Conservation (phyloP, 2,329 filamentous ascomycete species). For the Metarhizium humberi region DNA sequence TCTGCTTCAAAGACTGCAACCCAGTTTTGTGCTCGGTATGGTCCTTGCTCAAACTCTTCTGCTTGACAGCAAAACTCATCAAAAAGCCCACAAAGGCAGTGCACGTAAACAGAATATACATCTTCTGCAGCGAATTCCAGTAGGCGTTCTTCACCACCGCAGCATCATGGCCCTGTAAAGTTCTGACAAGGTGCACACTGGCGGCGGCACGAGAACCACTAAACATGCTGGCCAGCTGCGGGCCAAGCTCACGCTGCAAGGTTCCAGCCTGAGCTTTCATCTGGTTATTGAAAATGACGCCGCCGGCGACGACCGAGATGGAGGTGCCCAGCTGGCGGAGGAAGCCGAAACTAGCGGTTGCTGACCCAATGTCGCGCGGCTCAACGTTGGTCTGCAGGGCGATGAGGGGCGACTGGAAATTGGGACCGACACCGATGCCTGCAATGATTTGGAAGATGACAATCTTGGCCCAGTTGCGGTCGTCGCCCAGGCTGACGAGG, state of each 20-base stretch:
- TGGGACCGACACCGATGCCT: conserved; percentile 56
- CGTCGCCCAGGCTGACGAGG: conserved; percentile 50
- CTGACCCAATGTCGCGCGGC: conserved; percentile 56
- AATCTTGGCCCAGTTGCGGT: conserved; percentile 44
- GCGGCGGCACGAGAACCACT: conserved; percentile 52
- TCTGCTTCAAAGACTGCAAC: conserved; percentile 30
- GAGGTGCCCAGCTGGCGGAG: conserved; percentile 60
- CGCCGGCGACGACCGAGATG: conserved; percentile 61
- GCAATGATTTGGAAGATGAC: conserved; percentile 54
- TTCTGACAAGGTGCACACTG: conserved; percentile 47
- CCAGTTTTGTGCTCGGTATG: conserved; percentile 52
- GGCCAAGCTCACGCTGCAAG: conserved; percentile 41
- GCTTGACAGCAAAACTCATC: conserved; percentile 36
- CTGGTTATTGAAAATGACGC: conserved; percentile 70
- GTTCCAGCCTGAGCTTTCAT: conserved; percentile 48
- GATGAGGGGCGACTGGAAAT: conserved; percentile 61
- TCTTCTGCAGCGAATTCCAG: conserved; percentile 39
- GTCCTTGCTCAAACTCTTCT: conserved; percentile 41
- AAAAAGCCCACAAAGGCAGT: conserved; percentile 38
- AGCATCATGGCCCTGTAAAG: conserved; percentile 36
- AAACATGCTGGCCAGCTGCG: conserved; percentile 38
- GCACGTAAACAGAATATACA: conserved; percentile 49
- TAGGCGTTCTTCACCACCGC: conserved; percentile 35
- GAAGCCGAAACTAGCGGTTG: conserved; percentile 58
- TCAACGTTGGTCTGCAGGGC: conserved; percentile 56